Percentiles rank a stretch among this genome's conserved stretches.
phyloP scores from a whole-genome alignment of 2,329 filamentous ascomycete species.

The Gyromitra esculenta region DNA sequence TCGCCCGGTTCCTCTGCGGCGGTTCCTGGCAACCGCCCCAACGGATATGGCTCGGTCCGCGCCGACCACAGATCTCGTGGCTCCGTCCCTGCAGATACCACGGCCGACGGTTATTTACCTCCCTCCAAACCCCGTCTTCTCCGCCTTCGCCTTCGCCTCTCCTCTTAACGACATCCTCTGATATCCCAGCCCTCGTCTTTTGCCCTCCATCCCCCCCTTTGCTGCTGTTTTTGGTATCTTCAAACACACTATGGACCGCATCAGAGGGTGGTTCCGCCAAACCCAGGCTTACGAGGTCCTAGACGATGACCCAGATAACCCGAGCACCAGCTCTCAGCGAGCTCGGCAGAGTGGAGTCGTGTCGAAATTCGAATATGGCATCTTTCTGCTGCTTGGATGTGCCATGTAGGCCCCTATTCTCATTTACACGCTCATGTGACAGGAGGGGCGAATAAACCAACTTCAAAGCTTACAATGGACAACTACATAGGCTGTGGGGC shows the following conservation, averaged over 20 bases:
- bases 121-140: background rate
- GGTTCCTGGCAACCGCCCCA: background rate
- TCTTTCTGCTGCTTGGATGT: constrained; percentile 85
- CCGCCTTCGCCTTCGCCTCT: background rate
- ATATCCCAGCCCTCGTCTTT: background rate
- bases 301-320: constrained; percentile 40
- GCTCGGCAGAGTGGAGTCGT: constrained; percentile 56
- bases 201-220: background rate
- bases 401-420: constrained; percentile 70
- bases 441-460: background rate
- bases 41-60: background rate
- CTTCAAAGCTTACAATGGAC: constrained; percentile 13
- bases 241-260: constrained; percentile 41
- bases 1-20: no score
- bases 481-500: constrained; percentile 52
- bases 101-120: background rate
- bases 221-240: background rate
- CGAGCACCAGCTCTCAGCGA: background rate
- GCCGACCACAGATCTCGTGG: background rate
- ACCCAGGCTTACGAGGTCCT: constrained; percentile 42
- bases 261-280: constrained; percentile 38
- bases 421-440: background rate
- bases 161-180: background rate
- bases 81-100: constrained; percentile 1
- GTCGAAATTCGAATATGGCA: constrained; percentile 81